Percentiles rank a stretch among this genome's conserved stretches.
phyloP scores from a whole-genome alignment of 2,329 filamentous ascomycete species.

The Aspergillus glaucus region DNA sequence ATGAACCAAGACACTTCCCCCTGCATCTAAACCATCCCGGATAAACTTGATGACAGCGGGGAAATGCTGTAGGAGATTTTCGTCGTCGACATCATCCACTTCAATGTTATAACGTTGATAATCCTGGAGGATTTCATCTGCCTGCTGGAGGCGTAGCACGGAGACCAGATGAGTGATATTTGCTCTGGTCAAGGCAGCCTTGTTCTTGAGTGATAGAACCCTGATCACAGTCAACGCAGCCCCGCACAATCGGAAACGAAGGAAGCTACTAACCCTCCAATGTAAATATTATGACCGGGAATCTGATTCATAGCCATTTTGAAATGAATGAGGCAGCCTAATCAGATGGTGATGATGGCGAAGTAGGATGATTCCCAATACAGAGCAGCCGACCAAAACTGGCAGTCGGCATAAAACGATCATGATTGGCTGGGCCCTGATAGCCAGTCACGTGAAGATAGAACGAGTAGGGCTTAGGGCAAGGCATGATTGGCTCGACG shows the following conservation, averaged over 20 bases:
- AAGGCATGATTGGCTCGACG: background rate
- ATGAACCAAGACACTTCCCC: conserved; percentile 59
- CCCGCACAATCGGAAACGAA: background rate
- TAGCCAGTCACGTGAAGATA: background rate
- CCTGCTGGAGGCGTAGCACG: conserved; percentile 59
- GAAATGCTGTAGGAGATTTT: conserved; percentile 77
- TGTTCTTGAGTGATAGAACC: conserved; percentile 70
- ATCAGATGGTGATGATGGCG: background rate
- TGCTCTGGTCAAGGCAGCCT: conserved; percentile 61
- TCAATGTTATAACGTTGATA: conserved; percentile 73
- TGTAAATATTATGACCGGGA: conserved; percentile 65
- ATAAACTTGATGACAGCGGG: conserved; percentile 77
- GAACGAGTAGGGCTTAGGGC: background rate
- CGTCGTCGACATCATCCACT: conserved; percentile 84
- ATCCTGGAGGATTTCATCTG: conserved; percentile 51
- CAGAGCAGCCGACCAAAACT: background rate
- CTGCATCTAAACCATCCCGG: conserved; percentile 61
- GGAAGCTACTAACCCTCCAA: conserved; percentile 60
- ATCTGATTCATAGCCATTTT: conserved; percentile 55
- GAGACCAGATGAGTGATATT: conserved; percentile 90
- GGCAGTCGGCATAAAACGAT: background rate
- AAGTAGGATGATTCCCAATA: background rate
- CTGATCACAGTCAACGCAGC: conserved; percentile 41
- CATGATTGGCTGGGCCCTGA: background rate
- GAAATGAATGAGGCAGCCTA: background rate